A percentile compares a stretch with the other conserved stretches of the same genome.
phyloP scores from a whole-genome alignment of 2,329 filamentous ascomycete species.

The Cladophialophora carrionii region DNA sequence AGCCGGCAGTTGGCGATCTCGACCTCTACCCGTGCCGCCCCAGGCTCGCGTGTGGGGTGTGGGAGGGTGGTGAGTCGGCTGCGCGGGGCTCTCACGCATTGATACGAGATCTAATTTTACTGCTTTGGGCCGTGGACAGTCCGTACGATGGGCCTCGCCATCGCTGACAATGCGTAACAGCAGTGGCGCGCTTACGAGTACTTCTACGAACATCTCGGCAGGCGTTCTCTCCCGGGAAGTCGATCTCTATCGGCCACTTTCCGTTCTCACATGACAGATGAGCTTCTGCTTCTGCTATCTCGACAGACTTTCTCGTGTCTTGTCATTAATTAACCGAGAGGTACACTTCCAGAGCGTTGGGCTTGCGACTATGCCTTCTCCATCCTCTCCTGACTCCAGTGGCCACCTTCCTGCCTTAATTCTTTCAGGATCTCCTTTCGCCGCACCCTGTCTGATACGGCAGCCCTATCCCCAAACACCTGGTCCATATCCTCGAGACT shows the following conservation, averaged over 20 bases:
- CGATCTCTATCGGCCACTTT: neutral
- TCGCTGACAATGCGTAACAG: neutral
- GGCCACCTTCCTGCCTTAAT: neutral
- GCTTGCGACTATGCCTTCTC: neutral
- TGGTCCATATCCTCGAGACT: constrained; percentile 61
- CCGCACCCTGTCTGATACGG: neutral
- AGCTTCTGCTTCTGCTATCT: neutral
- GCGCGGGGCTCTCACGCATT: constrained; percentile 7
- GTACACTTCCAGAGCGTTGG: neutral
- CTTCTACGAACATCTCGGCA: neutral
- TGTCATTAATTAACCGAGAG: neutral
- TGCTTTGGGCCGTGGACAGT: neutral
- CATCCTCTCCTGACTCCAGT: neutral
- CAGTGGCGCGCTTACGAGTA: neutral
- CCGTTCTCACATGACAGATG: neutral
- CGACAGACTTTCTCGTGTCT: too few species aligned
- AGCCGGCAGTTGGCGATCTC: constrained; percentile 18
- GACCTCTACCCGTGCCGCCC: constrained; percentile 15
- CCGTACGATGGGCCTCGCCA: neutral
- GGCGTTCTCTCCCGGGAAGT: neutral
- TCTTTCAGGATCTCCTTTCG: neutral
- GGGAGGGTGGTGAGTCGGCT: neutral
- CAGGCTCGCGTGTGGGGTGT: constrained; percentile 15
- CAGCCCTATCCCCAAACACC: constrained; percentile 45
- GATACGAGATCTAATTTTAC: neutral